These are phyloP conservation scores for Pezicula neosporulosa DNA, from an alignment of 2,329 filamentous ascomycete genomes.

Conservation along the genomic window DNA sequence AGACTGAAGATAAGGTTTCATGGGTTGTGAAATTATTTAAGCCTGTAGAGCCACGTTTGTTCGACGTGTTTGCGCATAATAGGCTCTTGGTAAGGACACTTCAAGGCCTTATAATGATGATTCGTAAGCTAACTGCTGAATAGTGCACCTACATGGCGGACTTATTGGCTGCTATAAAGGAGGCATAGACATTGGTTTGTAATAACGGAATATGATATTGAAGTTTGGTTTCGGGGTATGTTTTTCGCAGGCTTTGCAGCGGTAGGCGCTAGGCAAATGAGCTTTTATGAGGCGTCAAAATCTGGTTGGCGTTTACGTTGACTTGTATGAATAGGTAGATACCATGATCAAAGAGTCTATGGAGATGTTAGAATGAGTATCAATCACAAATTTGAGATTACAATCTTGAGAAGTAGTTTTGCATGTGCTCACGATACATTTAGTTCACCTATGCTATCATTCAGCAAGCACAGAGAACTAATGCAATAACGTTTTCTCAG, in stretches of 20 bases:
- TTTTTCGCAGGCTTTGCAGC: neutral
- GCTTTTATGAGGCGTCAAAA: neutral
- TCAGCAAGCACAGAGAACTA: too few relatives aligned
- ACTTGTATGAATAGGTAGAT: neutral
- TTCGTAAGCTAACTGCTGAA: neutral
- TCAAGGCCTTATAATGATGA: neutral
- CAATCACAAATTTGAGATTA: too few relatives aligned
- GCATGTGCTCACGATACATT: too few relatives aligned
- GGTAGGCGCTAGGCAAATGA: neutral
- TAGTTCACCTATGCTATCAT: too few relatives aligned
- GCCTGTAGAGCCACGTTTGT: constrained; percentile 60
- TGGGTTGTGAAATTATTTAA: constrained; percentile 69
- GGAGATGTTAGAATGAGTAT: too few relatives aligned
- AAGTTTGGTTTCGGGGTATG: neutral
- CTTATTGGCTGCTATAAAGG: neutral
- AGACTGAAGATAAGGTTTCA: constrained; percentile 47
- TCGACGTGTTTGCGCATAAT: constrained; percentile 69
- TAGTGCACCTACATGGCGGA: neutral
- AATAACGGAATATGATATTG: neutral
- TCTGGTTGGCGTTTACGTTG: neutral
- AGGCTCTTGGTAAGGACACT: constrained; percentile 47
- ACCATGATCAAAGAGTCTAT: neutral
- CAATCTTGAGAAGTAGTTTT: too few relatives aligned
- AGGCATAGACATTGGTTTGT: neutral
- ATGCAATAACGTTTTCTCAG: too few relatives aligned